A percentile compares a stretch with the other conserved stretches of the same genome.
Conservation (phyloP, 495 filamentous ascomycete species). For the Talaromyces liani region DNA sequence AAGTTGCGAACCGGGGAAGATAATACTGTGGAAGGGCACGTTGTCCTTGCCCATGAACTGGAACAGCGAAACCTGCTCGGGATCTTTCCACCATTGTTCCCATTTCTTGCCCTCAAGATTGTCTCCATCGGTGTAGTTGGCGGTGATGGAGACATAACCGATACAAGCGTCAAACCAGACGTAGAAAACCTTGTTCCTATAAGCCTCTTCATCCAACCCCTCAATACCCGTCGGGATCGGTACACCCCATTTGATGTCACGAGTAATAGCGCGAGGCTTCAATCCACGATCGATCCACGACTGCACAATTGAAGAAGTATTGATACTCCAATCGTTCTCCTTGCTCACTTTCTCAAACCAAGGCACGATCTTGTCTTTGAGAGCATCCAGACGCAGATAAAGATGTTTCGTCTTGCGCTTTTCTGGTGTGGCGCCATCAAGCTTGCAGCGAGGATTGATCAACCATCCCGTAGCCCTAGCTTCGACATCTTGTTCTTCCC, state of each 20-base stretch:
- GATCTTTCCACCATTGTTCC: slow-evolving; percentile 94
- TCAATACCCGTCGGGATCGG: slow-evolving; percentile 48
- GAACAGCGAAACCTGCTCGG: slow-evolving; percentile 80
- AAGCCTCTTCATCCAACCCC: slow-evolving; percentile 39
- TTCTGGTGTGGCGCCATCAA: slow-evolving; percentile 73
- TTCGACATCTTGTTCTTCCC: slow-evolving; percentile 10
- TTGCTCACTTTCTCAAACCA: slow-evolving; percentile 56
- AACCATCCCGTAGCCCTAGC: slow-evolving; percentile 15
- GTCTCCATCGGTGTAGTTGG: slow-evolving; percentile 65
- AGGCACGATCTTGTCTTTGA: slow-evolving; percentile 62
- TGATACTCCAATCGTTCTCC: slow-evolving; percentile 68
- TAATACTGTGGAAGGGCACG: slow-evolving; percentile 83
- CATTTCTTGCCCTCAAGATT: slow-evolving; percentile 45
- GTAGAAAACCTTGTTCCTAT: slow-evolving; percentile 82
- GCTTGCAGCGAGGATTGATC: slow-evolving; percentile 60
- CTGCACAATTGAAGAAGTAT: slow-evolving; percentile 62
- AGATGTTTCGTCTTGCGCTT: slow-evolving; percentile 64
- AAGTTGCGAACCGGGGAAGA: slow-evolving; percentile 83
- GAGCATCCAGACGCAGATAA: slow-evolving; percentile 71
- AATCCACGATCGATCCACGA: slow-evolving; percentile 79
- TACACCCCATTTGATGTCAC: slow-evolving; percentile 87
- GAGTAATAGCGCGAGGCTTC: slow-evolving; percentile 79
- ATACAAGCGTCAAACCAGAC: slow-evolving; percentile 99
- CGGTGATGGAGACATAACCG: slow-evolving; percentile 92
- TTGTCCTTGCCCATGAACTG: slow-evolving; percentile 99